These are phyloP conservation scores for Coniferiporia weirii DNA, from an alignment of 1,284 basidiomycete genomes.

Conservation along the genomic window DNA sequence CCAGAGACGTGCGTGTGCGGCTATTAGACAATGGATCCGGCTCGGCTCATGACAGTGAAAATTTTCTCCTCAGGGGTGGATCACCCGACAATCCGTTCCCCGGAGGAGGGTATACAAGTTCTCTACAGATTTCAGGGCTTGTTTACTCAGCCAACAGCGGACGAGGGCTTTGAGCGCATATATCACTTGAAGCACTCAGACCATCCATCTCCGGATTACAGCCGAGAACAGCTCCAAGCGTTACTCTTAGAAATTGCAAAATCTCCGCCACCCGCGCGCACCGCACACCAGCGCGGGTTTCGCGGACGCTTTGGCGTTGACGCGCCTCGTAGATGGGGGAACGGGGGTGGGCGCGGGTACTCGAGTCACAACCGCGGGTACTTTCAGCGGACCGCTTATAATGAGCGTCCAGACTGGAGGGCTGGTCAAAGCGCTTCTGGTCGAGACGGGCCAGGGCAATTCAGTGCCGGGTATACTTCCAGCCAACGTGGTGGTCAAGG, in stretches of 20 bases:
- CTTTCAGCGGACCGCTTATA: neutral
- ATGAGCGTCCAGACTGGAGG: neutral
- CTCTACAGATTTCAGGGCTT: conserved; percentile 56
- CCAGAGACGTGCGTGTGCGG: conserved; percentile 9
- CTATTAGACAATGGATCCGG: conserved; percentile 2
- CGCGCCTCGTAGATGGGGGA: neutral
- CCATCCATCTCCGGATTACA: conserved; percentile 43
- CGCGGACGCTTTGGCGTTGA: conserved; percentile 1
- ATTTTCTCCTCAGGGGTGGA: conserved; percentile 41
- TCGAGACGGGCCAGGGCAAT: neutral
- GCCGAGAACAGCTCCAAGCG: conserved; percentile 42
- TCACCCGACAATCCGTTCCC: conserved; percentile 64
- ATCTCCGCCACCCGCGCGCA: neutral
- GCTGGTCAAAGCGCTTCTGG: neutral
- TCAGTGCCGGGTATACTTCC: neutral
- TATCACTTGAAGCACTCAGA: conserved; percentile 48
- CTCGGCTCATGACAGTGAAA: conserved; percentile 10
- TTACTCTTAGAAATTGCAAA: conserved; percentile 42
- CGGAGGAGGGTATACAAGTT: conserved; percentile 49
- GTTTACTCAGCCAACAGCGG: conserved; percentile 45
- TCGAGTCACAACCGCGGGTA: neutral
- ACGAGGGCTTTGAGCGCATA: conserved; percentile 60
- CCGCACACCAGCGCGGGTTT: neutral
- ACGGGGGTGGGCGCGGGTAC: neutral
- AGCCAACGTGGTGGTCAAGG: neutral